Base-by-base conservation (phyloP, 192 early-diverging fungal genomes). In the Lunasporangiospora selenospora region DNA sequence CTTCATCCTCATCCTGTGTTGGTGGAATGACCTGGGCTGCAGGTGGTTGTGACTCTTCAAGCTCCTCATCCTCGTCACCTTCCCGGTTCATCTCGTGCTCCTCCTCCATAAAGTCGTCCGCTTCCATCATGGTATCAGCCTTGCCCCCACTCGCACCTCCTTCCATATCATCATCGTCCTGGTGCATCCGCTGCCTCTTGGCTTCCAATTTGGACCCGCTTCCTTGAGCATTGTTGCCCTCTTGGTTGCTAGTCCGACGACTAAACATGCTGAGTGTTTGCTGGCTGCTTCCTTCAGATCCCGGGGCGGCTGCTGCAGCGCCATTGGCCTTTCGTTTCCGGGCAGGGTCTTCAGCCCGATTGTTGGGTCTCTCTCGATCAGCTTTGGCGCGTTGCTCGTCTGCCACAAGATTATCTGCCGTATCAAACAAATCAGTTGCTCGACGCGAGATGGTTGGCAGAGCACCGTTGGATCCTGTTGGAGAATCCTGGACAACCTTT, bases 341-440 rank as follows among this genome's bases (percentile, higher is more conserved):
- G 13, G 58, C 6, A 3, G 45, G 4, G 15, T 73, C 69, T 6
- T 73, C 69, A 29, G 62, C 60, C 8, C 60, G 60, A 6, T 27
- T 0, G 11, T 13, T 1, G 12, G 42, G 48, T 16, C 52, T 55
- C 39, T 73, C 67, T 29, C 36, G 42, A 10, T 71, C 60, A n/a
- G 41, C 55, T 27, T 40, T 52, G 18, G 27, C 26, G 8, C 54
- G 53, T 34, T 53, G 61, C n/a, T 73, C 69, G 42, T 73, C 69
- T 13, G 69, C 69, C 5, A 46, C 34, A 47, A 73, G 26, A 12
- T 43, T 31, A 3, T 73, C 69, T 2, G 69, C 55, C 2, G 69
- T 61, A 34, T 73, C 59, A 57, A 73, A 73, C 21, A 73, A 46
- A 45, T 73, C 60, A 18, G 69, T 58, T 11, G 69, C 69, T 3